Evolutionary conservation across 2,329 filamentous ascomycete species (phyloP).

Genomic region (Lachnellula subtilissima): DNA sequence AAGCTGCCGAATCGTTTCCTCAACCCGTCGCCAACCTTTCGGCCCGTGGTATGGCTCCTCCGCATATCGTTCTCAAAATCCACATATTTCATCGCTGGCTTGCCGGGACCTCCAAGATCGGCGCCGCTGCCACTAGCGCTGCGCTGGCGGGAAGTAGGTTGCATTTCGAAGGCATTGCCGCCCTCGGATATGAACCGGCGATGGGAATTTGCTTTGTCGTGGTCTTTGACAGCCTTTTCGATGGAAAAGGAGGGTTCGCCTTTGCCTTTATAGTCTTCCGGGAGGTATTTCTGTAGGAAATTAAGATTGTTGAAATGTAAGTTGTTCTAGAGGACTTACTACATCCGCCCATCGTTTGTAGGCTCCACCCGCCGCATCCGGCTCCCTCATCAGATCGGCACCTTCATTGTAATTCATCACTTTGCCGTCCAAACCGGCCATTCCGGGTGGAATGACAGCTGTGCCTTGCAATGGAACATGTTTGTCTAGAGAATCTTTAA

Average conservation of each 20-base stretch:
- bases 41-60: slow-evolving; percentile 37
- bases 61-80: slow-evolving; percentile 16
- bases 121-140: slow-evolving; percentile 37
- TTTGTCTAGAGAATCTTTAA: slow-evolving; percentile 65
- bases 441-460: slow-evolving; percentile 70
- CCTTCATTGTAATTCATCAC: slow-evolving; percentile 78
- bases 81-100: slow-evolving; percentile 6
- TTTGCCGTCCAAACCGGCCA: slow-evolving; percentile 61
- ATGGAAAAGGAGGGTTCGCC: slow-evolving; percentile 70
- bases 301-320: neutral
- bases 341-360: slow-evolving; percentile 72
- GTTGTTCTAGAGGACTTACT: slow-evolving; percentile 50
- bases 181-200: slow-evolving; percentile 25
- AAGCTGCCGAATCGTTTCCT: slow-evolving; percentile 51
- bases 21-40: slow-evolving; percentile 43
- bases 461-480: slow-evolving; percentile 80
- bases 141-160: slow-evolving; percentile 39
- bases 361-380: slow-evolving; percentile 61
- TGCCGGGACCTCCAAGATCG: slow-evolving; percentile 1
- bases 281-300: slow-evolving; percentile 57
- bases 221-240: slow-evolving; percentile 61
- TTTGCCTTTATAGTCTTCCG: slow-evolving; percentile 77
- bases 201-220: slow-evolving; percentile 39
- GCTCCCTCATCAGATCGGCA: slow-evolving; percentile 76
- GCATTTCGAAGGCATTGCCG: slow-evolving; percentile 46